phyloP scores from a whole-genome alignment of 257 asterid species.

The Lycium ferocissimum region DNA sequence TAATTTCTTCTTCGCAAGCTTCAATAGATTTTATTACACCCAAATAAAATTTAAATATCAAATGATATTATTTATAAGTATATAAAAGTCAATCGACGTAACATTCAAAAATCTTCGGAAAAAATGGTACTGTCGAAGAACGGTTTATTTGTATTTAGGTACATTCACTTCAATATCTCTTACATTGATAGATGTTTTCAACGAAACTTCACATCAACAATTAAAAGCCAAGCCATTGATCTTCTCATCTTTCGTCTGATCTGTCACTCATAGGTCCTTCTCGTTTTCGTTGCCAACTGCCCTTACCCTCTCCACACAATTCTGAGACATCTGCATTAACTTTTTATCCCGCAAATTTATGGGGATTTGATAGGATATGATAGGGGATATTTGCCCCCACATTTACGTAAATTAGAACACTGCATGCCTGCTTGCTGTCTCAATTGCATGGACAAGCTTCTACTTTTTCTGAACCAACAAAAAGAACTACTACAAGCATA shows the following conservation, averaged over 20 bases:
- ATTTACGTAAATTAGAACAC: neutral
- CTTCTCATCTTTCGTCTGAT: conserved; percentile 9
- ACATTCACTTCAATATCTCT: neutral
- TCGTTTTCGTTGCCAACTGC: conserved; percentile 23
- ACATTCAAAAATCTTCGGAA: no score
- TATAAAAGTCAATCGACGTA: no score
- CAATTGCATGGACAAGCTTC: neutral
- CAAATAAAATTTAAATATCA: no score
- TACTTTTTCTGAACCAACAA: conserved; percentile 7
- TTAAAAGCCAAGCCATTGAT: neutral
- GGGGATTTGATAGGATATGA: conserved; percentile 1
- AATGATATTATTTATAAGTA: no score
- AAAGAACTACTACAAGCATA: neutral
- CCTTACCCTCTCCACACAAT: neutral
- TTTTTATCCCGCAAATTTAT: conserved; percentile 18
- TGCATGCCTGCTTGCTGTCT: neutral
- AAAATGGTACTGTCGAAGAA: neutral
- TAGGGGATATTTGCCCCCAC: neutral
- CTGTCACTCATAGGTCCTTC: neutral
- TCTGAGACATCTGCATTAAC: neutral
- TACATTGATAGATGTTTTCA: neutral
- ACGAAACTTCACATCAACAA: conserved; percentile 25
- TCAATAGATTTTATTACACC: no score
- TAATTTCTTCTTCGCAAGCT: no score
- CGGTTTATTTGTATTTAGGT: neutral